phyloP scores from a whole-genome alignment of 2,329 filamentous ascomycete species.

The Hypomyces perniciosus region DNA sequence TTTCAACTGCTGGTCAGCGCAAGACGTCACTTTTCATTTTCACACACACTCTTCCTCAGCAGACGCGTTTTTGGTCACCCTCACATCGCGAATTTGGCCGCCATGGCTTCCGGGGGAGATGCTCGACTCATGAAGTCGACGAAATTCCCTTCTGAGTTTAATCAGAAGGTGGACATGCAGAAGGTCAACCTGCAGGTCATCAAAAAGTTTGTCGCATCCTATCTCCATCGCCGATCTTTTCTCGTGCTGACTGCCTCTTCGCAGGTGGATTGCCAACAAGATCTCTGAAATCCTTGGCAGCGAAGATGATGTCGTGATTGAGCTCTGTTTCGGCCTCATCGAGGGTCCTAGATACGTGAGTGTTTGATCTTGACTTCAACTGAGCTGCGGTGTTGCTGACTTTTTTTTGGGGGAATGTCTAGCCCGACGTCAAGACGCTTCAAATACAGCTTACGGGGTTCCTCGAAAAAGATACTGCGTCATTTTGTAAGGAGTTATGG shows the following conservation, averaged over 20 bases:
- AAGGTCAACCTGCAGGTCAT: constrained; percentile 97
- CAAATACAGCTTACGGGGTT: constrained; percentile 95
- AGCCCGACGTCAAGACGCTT: constrained; percentile 94
- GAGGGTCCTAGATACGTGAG: constrained; percentile 69
- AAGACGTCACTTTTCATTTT: constrained; percentile 25
- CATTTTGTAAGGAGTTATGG: constrained; percentile 94
- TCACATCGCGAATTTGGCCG: constrained; percentile 19
- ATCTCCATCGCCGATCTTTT: constrained; percentile 3
- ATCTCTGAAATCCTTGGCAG: constrained; percentile 83
- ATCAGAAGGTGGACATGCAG: constrained; percentile 89
- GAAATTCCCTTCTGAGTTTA: constrained; percentile 91
- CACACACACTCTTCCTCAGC: constrained; percentile 12
- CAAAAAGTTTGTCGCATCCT: constrained; percentile 68
- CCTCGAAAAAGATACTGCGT: constrained; percentile 81
- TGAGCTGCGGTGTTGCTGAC: constrained; percentile 16
- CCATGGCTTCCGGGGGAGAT: constrained; percentile 79
- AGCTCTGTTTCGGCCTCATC: constrained; percentile 65
- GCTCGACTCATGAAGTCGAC: constrained; percentile 84
- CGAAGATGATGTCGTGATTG: constrained; percentile 93
- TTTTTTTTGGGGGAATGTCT: constrained; percentile 19
- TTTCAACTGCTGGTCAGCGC: constrained; percentile 12
- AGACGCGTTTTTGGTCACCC: constrained; percentile 12
- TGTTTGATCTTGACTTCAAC: constrained; percentile 12
- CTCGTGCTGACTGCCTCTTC: constrained; percentile 11
- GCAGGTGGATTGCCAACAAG: constrained; percentile 86